Evolutionary conservation across 2,329 filamentous ascomycete genomes (phyloP).

Genomic region (Ceratocystis smalleyi): DNA sequence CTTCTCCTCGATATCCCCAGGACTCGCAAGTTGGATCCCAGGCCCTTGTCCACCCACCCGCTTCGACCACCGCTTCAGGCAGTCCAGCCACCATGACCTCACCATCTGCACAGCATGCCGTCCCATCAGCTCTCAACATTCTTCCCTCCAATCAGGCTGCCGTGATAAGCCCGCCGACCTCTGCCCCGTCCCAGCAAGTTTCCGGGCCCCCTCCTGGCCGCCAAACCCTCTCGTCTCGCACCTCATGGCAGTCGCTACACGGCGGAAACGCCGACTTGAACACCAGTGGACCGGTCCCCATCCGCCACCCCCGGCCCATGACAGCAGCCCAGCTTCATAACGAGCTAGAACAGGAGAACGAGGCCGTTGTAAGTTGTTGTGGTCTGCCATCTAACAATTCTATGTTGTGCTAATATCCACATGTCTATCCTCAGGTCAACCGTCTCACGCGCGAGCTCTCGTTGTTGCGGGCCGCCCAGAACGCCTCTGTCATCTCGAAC

Average conservation of each 20-base stretch:
- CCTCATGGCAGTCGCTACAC: conserved; percentile 14
- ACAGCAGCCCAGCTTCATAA: conserved; percentile 80
- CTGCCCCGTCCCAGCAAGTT: conserved; percentile 21
- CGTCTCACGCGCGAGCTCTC: conserved; percentile 79
- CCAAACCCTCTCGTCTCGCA: conserved; percentile 11
- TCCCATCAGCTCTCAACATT: conserved; percentile 31
- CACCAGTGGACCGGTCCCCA: conserved; percentile 46
- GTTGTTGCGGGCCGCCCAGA: conserved; percentile 57
- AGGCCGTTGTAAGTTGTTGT: conserved; percentile 56
- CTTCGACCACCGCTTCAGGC: background rate
- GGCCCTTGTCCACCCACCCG: conserved; percentile 22
- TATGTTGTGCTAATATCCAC: background rate
- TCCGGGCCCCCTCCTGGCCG: conserved; percentile 20
- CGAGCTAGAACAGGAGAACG: conserved; percentile 87
- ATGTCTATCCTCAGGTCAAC: conserved; percentile 50
- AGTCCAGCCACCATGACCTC: conserved; percentile 29
- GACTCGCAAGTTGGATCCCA: conserved; percentile 27
- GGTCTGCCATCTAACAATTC: background rate
- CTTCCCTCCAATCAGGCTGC: conserved; percentile 40
- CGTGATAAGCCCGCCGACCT: conserved; percentile 26
- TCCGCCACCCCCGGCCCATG: conserved; percentile 73
- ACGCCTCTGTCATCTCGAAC: conserved; percentile 50
- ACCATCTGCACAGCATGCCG: conserved; percentile 22
- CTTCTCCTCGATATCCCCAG: conserved; percentile 27
- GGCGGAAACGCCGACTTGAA: conserved; percentile 17